Base-by-base conservation (phyloP, 805 yeast species). In the Barnettozyma vustinii region DNA sequence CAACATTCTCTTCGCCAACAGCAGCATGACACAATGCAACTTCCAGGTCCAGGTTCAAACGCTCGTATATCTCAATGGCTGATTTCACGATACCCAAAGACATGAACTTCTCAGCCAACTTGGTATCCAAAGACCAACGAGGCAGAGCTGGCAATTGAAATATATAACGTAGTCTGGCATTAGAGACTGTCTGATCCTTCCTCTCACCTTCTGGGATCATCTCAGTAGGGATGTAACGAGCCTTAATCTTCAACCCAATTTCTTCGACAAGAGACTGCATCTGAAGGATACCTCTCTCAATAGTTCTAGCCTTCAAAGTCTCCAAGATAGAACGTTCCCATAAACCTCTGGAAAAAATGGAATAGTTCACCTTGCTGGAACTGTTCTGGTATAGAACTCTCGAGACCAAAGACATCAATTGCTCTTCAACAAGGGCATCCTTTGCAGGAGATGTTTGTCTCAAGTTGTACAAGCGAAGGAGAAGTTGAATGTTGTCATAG, bases 231-330 rank as follows among this genome's bases (percentile, higher is more conserved):
- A 72, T 79, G 59, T 71, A 70, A 56, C 81, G 74, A 9, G 83
- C 69, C 47, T 74, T 72, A 45, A 84, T 79, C 49, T 81, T 77
- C 49, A 83, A 75, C 2, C 92, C 96, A 23, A 89, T 71, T 63
- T 91, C 97, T 61, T 90, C 96, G 25, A 91, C 94, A 40, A 94
- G 71, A 3, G 96, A 83, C 47, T 91, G 92, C 84, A 94, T 83
- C 67, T 94, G 99, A 45, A 94, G 72, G 5, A 91, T 82, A 45
- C 98, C 98, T 63, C 99, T 77, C 68, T 94, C 98, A 21, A 92
- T 84, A 1, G 97, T 92, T 62, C 86, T 83, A 1, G 96, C 81
- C 55, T 81, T 83, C 44, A 76, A 74, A 0, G 96, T 79, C 64
- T 94, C 99, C 35, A 91, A 70, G 19, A 87, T 58, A 8, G 97